A percentile compares a stretch with the other conserved stretches of the same genome.
Evolutionary conservation across 2,329 filamentous ascomycete genomes (phyloP).

Genomic region (Trichothecium sympodiale): DNA sequence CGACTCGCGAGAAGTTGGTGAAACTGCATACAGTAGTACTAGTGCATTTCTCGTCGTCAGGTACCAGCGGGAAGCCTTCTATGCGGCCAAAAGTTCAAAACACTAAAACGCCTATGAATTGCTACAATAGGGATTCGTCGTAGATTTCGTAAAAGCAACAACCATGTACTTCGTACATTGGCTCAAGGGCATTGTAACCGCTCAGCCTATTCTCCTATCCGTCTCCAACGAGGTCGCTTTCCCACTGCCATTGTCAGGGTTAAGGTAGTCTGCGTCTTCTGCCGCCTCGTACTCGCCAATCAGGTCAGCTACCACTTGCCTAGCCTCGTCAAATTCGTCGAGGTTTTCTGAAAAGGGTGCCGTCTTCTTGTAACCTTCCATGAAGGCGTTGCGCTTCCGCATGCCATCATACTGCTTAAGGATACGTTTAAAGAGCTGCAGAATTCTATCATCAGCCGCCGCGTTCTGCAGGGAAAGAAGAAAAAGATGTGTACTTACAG

Average conservation of each 20-base stretch:
- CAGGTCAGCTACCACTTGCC: constrained; percentile 81
- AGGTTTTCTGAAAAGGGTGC: constrained; percentile 86
- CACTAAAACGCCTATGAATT: constrained; percentile 1
- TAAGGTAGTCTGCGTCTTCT: constrained; percentile 82
- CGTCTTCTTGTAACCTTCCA: constrained; percentile 94
- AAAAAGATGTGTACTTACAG: constrained; percentile 38
- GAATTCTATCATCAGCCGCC: not conserved
- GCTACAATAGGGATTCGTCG: constrained; percentile 1
- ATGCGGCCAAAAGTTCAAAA: not conserved
- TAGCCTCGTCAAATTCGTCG: constrained; percentile 88
- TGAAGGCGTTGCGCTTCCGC: constrained; percentile 91
- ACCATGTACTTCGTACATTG: too few relatives aligned
- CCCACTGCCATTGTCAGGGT: constrained; percentile 48
- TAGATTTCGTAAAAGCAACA: not conserved
- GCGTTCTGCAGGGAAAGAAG: not conserved
- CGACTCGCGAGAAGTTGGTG: too few relatives aligned
- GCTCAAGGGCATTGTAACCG: too few relatives aligned
- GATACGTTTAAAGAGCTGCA: constrained; percentile 80
- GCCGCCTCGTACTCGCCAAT: constrained; percentile 95
- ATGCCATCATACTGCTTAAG: constrained; percentile 86
- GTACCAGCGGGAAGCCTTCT: too few relatives aligned
- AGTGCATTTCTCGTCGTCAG: too few relatives aligned
- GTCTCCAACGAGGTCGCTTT: constrained; percentile 40
- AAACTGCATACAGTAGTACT: too few relatives aligned
- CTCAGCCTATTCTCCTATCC: constrained; percentile 35